Evolutionary conservation across 306 rosid species (phyloP).

Genomic region (Clitoria ternatea): DNA sequence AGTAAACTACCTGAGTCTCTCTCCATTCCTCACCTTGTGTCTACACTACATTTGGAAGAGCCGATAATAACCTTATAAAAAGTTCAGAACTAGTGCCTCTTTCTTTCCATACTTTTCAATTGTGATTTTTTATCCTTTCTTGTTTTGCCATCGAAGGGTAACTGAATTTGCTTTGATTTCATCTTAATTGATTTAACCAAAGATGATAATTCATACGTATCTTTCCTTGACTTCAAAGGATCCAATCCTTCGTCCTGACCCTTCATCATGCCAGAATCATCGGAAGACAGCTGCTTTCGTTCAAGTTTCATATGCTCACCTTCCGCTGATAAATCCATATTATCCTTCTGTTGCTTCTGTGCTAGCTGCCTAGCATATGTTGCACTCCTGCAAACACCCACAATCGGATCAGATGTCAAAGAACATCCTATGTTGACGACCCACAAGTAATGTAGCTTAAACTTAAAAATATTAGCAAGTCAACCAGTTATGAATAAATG

Average conservation of each 20-base stretch:
- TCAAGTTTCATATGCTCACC: slow-evolving; percentile 19
- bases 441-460: slow-evolving; percentile 6
- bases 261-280: slow-evolving; percentile 18
- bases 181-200: slow-evolving; percentile 58
- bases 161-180: slow-evolving; percentile 51
- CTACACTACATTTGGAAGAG: not conserved
- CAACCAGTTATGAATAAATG: not conserved
- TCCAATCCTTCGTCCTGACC: slow-evolving; percentile 31
- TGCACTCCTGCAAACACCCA: slow-evolving; percentile 61
- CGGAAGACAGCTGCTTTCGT: slow-evolving; percentile 21
- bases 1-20: slow-evolving; percentile 13
- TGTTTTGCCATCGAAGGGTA: slow-evolving; percentile 26
- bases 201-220: slow-evolving; percentile 47
- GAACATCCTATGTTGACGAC: slow-evolving; percentile 8
- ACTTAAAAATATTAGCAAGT: not conserved
- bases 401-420: not conserved
- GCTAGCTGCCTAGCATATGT: slow-evolving; percentile 56
- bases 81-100: slow-evolving; percentile 24
- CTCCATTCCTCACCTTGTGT: not conserved
- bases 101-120: slow-evolving; percentile 18
- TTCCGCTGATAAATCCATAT: slow-evolving; percentile 24
- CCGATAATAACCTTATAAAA: not conserved
- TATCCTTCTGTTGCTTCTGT: slow-evolving; percentile 35
- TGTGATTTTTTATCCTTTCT: not conserved
- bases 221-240: slow-evolving; percentile 29